A percentile compares a stretch with the other conserved stretches of the same genome.
These are phyloP conservation scores for Aspergillus ustus DNA, from an alignment of 2,329 filamentous ascomycete genomes.

Conservation along the genomic window DNA sequence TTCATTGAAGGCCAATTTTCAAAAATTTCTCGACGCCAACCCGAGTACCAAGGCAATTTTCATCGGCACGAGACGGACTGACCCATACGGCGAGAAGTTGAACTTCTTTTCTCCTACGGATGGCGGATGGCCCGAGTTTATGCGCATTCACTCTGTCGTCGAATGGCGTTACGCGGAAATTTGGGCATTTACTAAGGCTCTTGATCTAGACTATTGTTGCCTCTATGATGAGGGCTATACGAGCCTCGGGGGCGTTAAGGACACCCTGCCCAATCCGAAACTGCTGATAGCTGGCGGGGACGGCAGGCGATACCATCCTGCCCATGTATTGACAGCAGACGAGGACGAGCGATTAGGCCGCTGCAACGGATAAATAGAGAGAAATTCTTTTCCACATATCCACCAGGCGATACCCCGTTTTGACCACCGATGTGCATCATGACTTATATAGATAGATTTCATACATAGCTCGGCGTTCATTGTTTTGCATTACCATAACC, in stretches of 20 bases:
- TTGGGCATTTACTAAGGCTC: slow-evolving; percentile 77
- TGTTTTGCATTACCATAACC: background rate
- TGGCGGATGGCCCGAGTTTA: slow-evolving; percentile 85
- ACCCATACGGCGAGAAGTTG: slow-evolving; percentile 82
- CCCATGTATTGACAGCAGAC: slow-evolving; percentile 76
- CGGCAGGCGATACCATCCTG: slow-evolving; percentile 64
- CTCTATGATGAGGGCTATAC: slow-evolving; percentile 92
- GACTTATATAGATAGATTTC: slow-evolving; percentile 7
- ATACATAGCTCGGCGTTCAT: background rate
- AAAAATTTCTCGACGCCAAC: slow-evolving; percentile 66
- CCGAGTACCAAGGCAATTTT: slow-evolving; percentile 74
- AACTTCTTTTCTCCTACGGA: slow-evolving; percentile 88
- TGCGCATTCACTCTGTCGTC: slow-evolving; percentile 92
- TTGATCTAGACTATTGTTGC: slow-evolving; percentile 80
- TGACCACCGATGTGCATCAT: background rate
- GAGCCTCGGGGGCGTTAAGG: slow-evolving; percentile 83
- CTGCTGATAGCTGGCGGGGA: slow-evolving; percentile 51
- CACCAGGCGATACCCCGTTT: background rate
- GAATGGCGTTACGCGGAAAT: slow-evolving; percentile 98
- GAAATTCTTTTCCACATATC: background rate
- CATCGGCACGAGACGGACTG: slow-evolving; percentile 85
- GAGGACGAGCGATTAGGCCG: slow-evolving; percentile 78
- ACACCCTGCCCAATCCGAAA: slow-evolving; percentile 87
- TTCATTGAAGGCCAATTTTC: slow-evolving; percentile 73
- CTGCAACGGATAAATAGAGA: slow-evolving; percentile 47